Evolutionary conservation across 73 alveolate genomes (phyloP).

Genomic region (Paramecium biaurelia): DNA sequence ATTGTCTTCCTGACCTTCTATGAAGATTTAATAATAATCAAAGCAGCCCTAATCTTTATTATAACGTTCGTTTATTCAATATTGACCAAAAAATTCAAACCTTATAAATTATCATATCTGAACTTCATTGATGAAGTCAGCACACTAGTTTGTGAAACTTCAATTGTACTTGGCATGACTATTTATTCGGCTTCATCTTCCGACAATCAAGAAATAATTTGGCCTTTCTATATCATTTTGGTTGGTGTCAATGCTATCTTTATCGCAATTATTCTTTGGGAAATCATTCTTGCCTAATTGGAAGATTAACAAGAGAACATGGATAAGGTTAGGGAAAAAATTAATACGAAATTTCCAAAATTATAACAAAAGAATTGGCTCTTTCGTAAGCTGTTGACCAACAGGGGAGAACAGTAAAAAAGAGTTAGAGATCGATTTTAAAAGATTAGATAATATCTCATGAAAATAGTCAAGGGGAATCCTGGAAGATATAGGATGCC

Average conservation of each 20-base stretch:
- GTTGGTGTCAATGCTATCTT: not conserved
- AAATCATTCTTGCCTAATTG: not conserved
- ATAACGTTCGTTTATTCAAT: not conserved
- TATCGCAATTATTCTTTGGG: not conserved
- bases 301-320: not conserved
- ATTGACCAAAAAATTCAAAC: not conserved
- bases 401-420: not conserved
- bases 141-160: not conserved
- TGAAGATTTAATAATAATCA: not conserved
- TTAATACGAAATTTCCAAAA: not conserved
- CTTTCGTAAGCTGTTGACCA: not conserved
- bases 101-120: not conserved
- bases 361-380: not conserved
- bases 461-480: not conserved
- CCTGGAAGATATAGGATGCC: not conserved
- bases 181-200: not conserved
- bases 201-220: not conserved
- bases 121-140: not conserved
- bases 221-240: conserved; percentile 19
- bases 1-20: conserved; percentile 23
- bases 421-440: not conserved
- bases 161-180: not conserved
- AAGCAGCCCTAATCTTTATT: not conserved
- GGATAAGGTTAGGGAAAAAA: not conserved
- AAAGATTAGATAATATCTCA: not conserved